Evolutionary conservation across 805 yeast species (phyloP).

Genomic region (Zygosaccharomyces gambellarensis): DNA sequence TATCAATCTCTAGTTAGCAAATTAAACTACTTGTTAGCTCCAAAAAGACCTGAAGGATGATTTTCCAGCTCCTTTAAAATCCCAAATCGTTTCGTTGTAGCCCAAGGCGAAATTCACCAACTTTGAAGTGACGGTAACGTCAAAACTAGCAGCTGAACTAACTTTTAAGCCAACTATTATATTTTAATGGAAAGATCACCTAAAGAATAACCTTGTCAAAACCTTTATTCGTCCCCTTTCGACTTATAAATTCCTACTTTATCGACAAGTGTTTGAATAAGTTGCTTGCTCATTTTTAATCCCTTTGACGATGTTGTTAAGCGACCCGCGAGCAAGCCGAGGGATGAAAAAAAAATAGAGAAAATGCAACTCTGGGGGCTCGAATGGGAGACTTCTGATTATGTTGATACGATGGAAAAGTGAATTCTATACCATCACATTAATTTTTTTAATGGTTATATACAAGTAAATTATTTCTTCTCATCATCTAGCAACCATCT

Average conservation of each 20-base stretch:
- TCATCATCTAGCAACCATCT: conserved; percentile 50
- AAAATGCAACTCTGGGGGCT: background rate
- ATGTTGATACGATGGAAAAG: background rate
- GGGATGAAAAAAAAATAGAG: background rate
- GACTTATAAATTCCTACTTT: background rate
- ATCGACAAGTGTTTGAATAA: background rate
- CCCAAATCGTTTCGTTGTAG: background rate
- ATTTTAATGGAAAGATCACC: background rate
- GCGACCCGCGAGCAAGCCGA: background rate
- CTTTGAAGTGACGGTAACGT: background rate
- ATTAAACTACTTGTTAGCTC: background rate
- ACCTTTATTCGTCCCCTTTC: background rate
- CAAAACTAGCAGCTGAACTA: background rate
- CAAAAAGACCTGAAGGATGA: background rate
- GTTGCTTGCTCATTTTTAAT: background rate
- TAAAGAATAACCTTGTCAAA: background rate
- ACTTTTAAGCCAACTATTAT: background rate
- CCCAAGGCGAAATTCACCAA: background rate
- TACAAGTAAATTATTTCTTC: conserved; percentile 28
- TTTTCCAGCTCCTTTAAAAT: background rate
- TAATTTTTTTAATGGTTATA: background rate
- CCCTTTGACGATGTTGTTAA: background rate
- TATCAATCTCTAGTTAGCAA: conserved; percentile 1
- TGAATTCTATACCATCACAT: background rate
- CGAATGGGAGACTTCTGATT: background rate